Conservation (phyloP, 306 rosid species). For the Cicer judaicum region DNA sequence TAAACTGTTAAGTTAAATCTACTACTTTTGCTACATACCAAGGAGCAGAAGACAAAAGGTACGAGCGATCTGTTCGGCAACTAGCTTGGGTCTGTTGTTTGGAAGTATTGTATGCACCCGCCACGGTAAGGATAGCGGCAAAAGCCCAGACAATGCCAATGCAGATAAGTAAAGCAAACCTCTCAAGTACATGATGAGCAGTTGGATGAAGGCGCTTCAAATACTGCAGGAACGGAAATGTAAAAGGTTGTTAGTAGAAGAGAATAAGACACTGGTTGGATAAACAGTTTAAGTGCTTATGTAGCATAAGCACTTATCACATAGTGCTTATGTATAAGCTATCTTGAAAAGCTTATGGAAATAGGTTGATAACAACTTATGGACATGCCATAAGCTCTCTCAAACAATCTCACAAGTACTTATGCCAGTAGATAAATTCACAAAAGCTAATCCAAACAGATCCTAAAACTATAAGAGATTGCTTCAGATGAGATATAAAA, state of each 20-base stretch:
- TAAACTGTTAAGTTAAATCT: neutral
- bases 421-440: too few species aligned
- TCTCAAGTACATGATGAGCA: constrained; percentile 56
- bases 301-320: too few species aligned
- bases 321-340: too few species aligned
- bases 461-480: neutral
- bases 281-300: too few species aligned
- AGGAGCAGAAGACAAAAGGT: constrained; percentile 72
- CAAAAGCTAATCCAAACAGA: too few species aligned
- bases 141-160: constrained; percentile 75
- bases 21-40: constrained; percentile 57
- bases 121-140: constrained; percentile 83
- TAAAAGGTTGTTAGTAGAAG: constrained; percentile 5
- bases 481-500: constrained; percentile 39
- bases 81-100: constrained; percentile 60
- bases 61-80: constrained; percentile 83
- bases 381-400: too few species aligned
- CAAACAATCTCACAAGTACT: too few species aligned
- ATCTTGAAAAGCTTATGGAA: too few species aligned
- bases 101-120: constrained; percentile 78
- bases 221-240: constrained; percentile 50
- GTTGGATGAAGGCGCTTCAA: constrained; percentile 56
- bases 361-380: too few species aligned
- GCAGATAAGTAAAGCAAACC: constrained; percentile 77
- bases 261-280: neutral